phyloP scores from a whole-genome alignment of 257 asterid genomes.

The Catharanthus roseus region DNA sequence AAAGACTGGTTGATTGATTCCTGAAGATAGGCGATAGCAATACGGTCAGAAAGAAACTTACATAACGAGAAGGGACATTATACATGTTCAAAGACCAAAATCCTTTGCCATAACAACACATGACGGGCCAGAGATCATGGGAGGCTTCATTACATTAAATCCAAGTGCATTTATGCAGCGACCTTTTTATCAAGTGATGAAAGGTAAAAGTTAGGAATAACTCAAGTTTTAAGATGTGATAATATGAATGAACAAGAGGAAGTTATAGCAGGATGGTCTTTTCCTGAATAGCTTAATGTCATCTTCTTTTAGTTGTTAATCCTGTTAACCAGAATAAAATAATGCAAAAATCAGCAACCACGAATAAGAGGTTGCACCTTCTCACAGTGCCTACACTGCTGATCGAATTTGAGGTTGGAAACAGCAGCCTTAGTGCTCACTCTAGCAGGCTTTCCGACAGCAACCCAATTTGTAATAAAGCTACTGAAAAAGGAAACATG shows the following conservation, averaged over 20 bases:
- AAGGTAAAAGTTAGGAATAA: not conserved
- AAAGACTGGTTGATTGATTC: conserved; percentile 82
- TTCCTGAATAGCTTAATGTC: not conserved
- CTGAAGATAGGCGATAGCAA: conserved; percentile 29
- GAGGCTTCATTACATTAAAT: not conserved
- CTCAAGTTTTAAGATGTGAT: not conserved
- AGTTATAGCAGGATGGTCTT: not conserved
- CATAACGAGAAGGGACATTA: not conserved
- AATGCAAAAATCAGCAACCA: not conserved
- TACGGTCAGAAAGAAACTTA: not conserved
- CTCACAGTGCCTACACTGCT: conserved; percentile 94
- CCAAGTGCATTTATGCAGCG: not conserved
- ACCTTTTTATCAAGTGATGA: not conserved
- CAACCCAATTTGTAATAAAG: conserved; percentile 81
- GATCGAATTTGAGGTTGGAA: conserved; percentile 74
- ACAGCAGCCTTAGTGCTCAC: conserved; percentile 60
- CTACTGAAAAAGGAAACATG: conserved; percentile 44
- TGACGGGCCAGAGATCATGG: not conserved
- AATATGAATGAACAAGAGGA: not conserved
- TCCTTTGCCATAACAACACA: not conserved
- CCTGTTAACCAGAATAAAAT: not conserved
- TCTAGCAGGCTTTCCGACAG: conserved; percentile 58
- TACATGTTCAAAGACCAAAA: not conserved
- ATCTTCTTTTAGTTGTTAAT: not conserved
- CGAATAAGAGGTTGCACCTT: conserved; percentile 42